phyloP scores from a whole-genome alignment of 2,329 filamentous ascomycete genomes.

The Corynespora cassiicola region DNA sequence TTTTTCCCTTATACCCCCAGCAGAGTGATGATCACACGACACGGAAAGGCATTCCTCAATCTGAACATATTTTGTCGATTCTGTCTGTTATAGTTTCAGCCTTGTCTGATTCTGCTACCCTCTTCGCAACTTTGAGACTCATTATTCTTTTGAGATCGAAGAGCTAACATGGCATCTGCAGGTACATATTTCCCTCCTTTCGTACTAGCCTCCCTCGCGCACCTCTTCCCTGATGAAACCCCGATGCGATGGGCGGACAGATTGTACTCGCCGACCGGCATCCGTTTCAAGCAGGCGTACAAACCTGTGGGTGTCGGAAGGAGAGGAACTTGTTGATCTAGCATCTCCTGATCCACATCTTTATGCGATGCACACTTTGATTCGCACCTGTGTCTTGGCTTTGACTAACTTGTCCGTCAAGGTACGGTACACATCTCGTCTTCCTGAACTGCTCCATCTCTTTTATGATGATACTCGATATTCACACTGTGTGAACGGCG shows the following conservation, averaged over 20 bases:
- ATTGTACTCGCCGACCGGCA: constrained; percentile 60
- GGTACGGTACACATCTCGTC: constrained; percentile 35
- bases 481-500: constrained; percentile 74
- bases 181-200: constrained; percentile 36
- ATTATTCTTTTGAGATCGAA: constrained; percentile 15
- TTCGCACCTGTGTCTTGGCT: constrained; percentile 5
- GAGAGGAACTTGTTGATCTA: constrained; percentile 71
- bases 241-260: constrained; percentile 74
- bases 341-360: constrained; percentile 65
- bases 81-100: constrained; percentile 72
- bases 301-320: constrained; percentile 65
- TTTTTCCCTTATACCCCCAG: constrained; percentile 20
- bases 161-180: constrained; percentile 36
- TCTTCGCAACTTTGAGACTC: constrained; percentile 13
- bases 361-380: constrained; percentile 8
- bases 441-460: constrained; percentile 50
- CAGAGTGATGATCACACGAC: constrained; percentile 68
- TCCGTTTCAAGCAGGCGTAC: constrained; percentile 65
- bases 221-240: constrained; percentile 61
- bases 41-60: constrained; percentile 74
- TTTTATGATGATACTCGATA: constrained; percentile 69
- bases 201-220: constrained; percentile 21
- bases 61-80: constrained; percentile 70
- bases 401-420: constrained; percentile 30
- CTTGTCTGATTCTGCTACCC: constrained; percentile 65